These are phyloP conservation scores for Populus trichocarpa DNA, from an alignment of 441 rosid genomes.

Conservation along the genomic window DNA sequence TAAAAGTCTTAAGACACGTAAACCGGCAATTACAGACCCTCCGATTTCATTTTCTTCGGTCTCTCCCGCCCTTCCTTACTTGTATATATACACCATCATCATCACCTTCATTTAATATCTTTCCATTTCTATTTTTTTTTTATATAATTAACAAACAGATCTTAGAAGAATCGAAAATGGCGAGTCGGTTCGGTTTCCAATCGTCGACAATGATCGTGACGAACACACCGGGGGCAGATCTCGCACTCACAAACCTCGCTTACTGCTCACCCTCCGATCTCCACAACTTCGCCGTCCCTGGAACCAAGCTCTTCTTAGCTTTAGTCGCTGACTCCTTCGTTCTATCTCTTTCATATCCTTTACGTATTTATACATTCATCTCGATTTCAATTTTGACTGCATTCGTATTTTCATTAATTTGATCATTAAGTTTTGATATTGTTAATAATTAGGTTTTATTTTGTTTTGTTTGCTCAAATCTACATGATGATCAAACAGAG, in stretches of 20 bases:
- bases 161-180: constrained; percentile 4
- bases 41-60: background rate
- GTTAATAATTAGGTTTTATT: too few relatives aligned
- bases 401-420: too few relatives aligned
- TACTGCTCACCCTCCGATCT: constrained; percentile 84
- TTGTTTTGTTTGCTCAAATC: too few relatives aligned
- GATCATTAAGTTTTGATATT: too few relatives aligned
- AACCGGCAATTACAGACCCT: background rate
- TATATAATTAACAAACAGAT: background rate
- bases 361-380: too few relatives aligned
- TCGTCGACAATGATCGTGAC: constrained; percentile 59
- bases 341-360: too few relatives aligned
- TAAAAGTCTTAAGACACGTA: background rate
- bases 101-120: too few relatives aligned
- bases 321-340: constrained; percentile 50
- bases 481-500: too few relatives aligned
- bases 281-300: constrained; percentile 70
- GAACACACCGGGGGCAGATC: constrained; percentile 72
- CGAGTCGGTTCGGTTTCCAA: constrained; percentile 20
- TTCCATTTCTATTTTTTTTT: too few relatives aligned
- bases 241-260: constrained; percentile 79
- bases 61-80: too few relatives aligned
- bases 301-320: constrained; percentile 67
- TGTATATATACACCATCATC: too few relatives aligned
- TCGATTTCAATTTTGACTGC: too few relatives aligned